Evolutionary conservation across 257 asterid genomes (phyloP).

Genomic region (Nyctanthes arbortristis): DNA sequence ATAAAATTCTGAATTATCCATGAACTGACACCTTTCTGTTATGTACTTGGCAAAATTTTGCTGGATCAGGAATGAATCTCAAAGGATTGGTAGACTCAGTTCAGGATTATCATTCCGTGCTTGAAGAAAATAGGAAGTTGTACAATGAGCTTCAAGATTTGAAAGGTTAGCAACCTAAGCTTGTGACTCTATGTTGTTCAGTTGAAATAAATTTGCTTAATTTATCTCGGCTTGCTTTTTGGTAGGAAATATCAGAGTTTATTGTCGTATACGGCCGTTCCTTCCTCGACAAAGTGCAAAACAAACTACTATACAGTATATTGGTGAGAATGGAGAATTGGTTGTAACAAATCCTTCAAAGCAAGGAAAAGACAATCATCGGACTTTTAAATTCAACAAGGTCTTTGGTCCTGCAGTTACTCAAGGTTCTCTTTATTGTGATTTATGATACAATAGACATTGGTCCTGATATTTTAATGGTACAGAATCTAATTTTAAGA

Average conservation of each 20-base stretch:
- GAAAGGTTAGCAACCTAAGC: constrained; percentile 61
- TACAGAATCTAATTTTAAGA: neutral
- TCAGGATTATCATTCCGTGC: constrained; percentile 74
- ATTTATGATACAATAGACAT: neutral
- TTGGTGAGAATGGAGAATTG: constrained; percentile 8
- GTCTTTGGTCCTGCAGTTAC: constrained; percentile 51
- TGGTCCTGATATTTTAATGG: neutral
- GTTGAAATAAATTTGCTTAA: constrained; percentile 27
- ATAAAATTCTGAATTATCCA: constrained; percentile 15
- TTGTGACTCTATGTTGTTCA: constrained; percentile 10
- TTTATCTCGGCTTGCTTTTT: constrained; percentile 15
- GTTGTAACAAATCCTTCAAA: constrained; percentile 40
- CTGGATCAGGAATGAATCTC: constrained; percentile 63
- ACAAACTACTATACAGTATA: constrained; percentile 4
- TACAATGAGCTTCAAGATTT: constrained; percentile 97
- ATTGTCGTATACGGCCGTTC: constrained; percentile 47
- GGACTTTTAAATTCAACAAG: constrained; percentile 52
- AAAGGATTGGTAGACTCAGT: constrained; percentile 76
- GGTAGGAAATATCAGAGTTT: constrained; percentile 53
- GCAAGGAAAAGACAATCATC: constrained; percentile 48
- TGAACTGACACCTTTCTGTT: constrained; percentile 3
- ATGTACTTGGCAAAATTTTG: constrained; percentile 12
- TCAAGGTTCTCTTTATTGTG: constrained; percentile 34
- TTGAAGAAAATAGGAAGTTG: constrained; percentile 82
- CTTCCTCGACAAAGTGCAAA: constrained; percentile 31